These are phyloP conservation scores for Talaromyces amestolkiae DNA, from an alignment of 2,329 filamentous ascomycete species.

Conservation along the genomic window DNA sequence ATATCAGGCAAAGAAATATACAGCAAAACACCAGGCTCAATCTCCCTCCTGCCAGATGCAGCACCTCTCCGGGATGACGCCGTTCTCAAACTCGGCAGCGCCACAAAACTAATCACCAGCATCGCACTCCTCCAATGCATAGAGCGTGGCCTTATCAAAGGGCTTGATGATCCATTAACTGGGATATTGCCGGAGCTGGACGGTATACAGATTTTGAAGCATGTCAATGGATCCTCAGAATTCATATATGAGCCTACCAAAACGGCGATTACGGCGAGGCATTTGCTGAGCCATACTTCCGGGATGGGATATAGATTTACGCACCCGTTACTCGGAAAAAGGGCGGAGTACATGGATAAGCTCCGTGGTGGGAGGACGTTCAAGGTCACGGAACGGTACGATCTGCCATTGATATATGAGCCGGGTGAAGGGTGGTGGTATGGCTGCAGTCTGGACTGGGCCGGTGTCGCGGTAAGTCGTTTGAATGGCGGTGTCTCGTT, in stretches of 20 bases:
- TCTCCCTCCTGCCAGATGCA: not conserved
- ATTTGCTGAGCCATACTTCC: not conserved
- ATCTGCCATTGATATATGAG: not conserved
- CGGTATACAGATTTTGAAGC: not conserved
- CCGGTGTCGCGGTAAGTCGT: not conserved
- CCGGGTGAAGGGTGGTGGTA: not conserved
- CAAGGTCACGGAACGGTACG: not conserved
- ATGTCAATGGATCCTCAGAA: not conserved
- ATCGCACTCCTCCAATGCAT: not conserved
- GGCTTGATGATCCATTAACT: not conserved
- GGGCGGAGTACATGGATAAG: not conserved
- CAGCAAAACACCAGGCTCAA: not conserved
- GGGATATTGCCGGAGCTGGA: not conserved
- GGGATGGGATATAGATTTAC: not conserved
- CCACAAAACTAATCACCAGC: not conserved
- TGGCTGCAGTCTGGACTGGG: not conserved
- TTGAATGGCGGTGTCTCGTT: not conserved
- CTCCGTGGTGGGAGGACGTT: not conserved
- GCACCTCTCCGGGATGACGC: not conserved
- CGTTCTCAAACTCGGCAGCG: not conserved
- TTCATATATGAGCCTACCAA: not conserved
- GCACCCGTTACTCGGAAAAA: not conserved
- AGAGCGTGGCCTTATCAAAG: not conserved
- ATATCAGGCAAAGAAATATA: not conserved
- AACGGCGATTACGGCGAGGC: not conserved